A percentile compares a stretch with the other conserved stretches of the same genome.
Evolutionary conservation across 2,329 filamentous ascomycete genomes (phyloP).

Genomic region (Colletotrichum sp.): DNA sequence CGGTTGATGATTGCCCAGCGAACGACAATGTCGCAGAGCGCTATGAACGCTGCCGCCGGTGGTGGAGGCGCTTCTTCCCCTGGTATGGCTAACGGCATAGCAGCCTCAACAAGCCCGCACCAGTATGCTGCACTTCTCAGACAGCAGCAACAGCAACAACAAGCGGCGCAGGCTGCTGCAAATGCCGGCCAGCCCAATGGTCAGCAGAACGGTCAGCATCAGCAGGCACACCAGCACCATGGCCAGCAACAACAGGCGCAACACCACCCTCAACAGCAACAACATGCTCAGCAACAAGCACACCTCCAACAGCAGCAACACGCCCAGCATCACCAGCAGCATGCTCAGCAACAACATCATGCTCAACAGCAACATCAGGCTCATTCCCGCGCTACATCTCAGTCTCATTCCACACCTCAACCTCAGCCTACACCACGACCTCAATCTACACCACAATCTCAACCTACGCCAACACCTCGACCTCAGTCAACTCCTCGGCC

Average conservation of each 20-base stretch:
- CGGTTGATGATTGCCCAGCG: conserved; percentile 53
- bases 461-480: background rate
- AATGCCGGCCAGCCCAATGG: conserved; percentile 25
- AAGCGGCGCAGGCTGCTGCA: conserved; percentile 35
- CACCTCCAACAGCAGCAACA: conserved; percentile 15
- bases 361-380: conserved; percentile 2
- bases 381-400: background rate
- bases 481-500: background rate
- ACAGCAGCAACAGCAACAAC: conserved; percentile 58
- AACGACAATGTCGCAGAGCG: conserved; percentile 47
- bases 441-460: conserved; percentile 6
- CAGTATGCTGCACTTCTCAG: conserved; percentile 65
- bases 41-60: conserved; percentile 62
- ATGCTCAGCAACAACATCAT: background rate
- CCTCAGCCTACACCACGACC: conserved; percentile 11
- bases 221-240: conserved; percentile 20
- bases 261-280: conserved; percentile 13
- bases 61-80: conserved; percentile 36
- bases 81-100: conserved; percentile 53
- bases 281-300: conserved; percentile 7
- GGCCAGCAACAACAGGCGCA: conserved; percentile 20
- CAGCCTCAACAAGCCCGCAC: conserved; percentile 57
- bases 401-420: background rate
- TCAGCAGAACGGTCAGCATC: conserved; percentile 20
- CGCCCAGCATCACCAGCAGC: conserved; percentile 16